These are phyloP conservation scores for Martensiomyces pterosporus DNA, from an alignment of 192 early-diverging fungal species.

Conservation along the genomic window DNA sequence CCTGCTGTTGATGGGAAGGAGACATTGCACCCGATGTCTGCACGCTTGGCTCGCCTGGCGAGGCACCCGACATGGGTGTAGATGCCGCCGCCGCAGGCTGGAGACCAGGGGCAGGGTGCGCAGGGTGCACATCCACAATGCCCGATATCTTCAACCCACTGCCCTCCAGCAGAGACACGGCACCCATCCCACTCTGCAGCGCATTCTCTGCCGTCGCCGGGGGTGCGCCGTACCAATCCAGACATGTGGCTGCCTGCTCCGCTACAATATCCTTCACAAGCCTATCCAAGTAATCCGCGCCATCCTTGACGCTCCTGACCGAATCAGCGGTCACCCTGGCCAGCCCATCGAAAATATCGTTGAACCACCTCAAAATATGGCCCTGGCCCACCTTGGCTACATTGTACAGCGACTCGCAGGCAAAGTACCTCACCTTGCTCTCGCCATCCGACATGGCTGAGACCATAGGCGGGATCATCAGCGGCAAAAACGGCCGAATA, in stretches of 20 bases:
- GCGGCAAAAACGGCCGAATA: constrained; percentile 61
- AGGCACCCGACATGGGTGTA: background rate
- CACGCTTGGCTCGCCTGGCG: background rate
- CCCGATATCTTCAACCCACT: background rate
- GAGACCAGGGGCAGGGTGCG: too few relatives aligned
- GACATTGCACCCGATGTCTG: too few relatives aligned
- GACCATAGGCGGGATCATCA: constrained; percentile 91
- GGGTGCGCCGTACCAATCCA: constrained; percentile 42
- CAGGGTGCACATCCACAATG: background rate
- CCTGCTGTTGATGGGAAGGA: too few relatives aligned
- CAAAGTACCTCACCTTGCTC: constrained; percentile 93
- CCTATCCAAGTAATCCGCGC: constrained; percentile 88
- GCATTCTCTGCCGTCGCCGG: background rate
- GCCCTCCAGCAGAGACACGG: background rate
- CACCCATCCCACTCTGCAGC: background rate
- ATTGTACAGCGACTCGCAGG: constrained; percentile 98
- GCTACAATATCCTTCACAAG: constrained; percentile 96
- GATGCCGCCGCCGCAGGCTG: background rate
- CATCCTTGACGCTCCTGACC: constrained; percentile 89
- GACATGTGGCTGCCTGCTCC: constrained; percentile 78
- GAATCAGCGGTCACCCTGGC: constrained; percentile 83
- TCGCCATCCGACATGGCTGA: constrained; percentile 91
- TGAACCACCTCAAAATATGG: constrained; percentile 86
- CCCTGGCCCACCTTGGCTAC: constrained; percentile 93
- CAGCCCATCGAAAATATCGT: constrained; percentile 96